These are phyloP conservation scores for Aspergillus brasiliensis DNA, from an alignment of 2,329 filamentous ascomycete genomes.

Conservation along the genomic window DNA sequence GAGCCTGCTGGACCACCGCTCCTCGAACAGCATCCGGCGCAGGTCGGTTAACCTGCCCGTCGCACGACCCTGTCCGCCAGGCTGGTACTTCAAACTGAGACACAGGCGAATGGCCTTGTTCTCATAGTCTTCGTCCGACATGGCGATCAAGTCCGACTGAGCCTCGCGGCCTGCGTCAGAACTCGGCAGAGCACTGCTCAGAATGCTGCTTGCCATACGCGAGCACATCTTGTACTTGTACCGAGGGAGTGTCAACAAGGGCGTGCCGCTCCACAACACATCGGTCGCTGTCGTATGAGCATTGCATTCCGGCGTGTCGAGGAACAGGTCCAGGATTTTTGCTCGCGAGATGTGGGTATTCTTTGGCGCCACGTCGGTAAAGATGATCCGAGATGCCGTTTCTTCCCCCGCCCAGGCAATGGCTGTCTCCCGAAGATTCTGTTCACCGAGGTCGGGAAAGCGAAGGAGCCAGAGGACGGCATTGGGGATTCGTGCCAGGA, in stretches of 20 bases:
- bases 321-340: conserved; percentile 87
- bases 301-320: conserved; percentile 97
- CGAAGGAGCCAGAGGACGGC: conserved; percentile 94
- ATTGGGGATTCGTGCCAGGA: conserved; percentile 80
- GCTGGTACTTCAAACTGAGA: conserved; percentile 61
- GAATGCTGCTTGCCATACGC: conserved; percentile 93
- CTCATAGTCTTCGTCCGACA: conserved; percentile 82
- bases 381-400: conserved; percentile 83
- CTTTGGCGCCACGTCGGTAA: conserved; percentile 96
- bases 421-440: conserved; percentile 79
- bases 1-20: conserved; percentile 80
- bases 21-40: conserved; percentile 77
- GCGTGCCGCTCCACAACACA: conserved; percentile 93
- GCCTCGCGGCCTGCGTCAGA: conserved; percentile 66
- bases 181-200: conserved; percentile 83
- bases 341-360: conserved; percentile 90
- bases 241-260: conserved; percentile 82
- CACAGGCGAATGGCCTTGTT: conserved; percentile 71
- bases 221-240: conserved; percentile 99
- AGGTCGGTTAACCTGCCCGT: conserved; percentile 75
- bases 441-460: conserved; percentile 91
- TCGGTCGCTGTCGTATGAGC: conserved; percentile 97
- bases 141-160: conserved; percentile 74
- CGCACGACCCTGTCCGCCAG: conserved; percentile 36
- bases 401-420: conserved; percentile 79